Base-by-base conservation (phyloP, 192 early-diverging fungal species). In the Coemansia sp. region DNA sequence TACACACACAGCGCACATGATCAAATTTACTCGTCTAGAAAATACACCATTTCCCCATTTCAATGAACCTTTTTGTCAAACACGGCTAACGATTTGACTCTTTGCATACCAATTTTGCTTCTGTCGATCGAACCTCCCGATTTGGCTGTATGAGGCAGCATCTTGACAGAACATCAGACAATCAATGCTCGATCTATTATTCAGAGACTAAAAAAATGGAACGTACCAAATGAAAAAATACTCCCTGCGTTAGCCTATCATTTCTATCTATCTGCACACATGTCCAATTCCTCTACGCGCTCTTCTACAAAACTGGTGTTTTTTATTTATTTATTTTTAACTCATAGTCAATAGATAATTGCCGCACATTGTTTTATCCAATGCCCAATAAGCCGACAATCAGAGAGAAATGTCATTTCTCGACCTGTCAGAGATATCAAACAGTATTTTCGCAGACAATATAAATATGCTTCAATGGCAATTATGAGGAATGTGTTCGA, bases 271-370 rank as follows among this genome's bases (percentile, higher is more conserved):
- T 44, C 23, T 41, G 22, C 31, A 23, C 56, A 58, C 56, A 31
- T 58, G 56, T 9, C 2, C 24, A 38, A 27, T 14, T 25, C 60
- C 63, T 52, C 30, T 66, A 22, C 55, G 56, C 47, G 64, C 14
- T 44, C 3, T 14, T 3, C 1, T 16, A 9, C 8, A 38, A 44
- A 44, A 9, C 16, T 16, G 9, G 38, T 44, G 38, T 14, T 16
- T 16, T n/a, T n/a, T n/a, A n/a, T n/a, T 44, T 44, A 44, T 44
- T 44, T 44, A 14, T 44, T 16, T n/a, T 44, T 44, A 44, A 16
- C 38, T 44, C 12, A 3, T 14, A 14, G 38, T 44, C 38, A 44
- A 16, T 44, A 44, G 14, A 44, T 16, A 44, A 44, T 44, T 44
- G 38, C 38, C 38, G 38, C 38, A 16, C 38, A 44, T 44, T 44